Base-by-base conservation (phyloP, 2,329 filamentous ascomycete genomes). In the Leptodontidium sp. region DNA sequence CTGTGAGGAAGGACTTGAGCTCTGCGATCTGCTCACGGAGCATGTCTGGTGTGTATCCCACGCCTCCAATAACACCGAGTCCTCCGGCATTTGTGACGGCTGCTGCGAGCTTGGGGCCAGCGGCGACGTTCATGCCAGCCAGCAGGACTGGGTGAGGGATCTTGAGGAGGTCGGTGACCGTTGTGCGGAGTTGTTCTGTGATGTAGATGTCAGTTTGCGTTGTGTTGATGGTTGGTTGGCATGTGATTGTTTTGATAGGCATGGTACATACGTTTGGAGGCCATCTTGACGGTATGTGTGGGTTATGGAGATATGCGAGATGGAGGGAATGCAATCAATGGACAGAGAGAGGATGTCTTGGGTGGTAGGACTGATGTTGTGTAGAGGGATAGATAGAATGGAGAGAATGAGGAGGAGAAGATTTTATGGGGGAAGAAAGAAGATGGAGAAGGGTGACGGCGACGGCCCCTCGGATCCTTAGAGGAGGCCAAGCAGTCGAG, bases 81-180 rank as follows among this genome's bases (percentile, higher is more conserved):
- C 96, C 96, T 75, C 96, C 96, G 64, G 96, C 96, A 82, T 99
- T 98, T 75, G 95, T 97, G 76, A 99, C 96, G 52, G 96, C 96
- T 43, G 96, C 96, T 64, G 96, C 96, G 78, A 99, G 90, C 87
- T 94, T 97, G 66, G 96, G 96, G 62, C 96, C 96, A 69, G 96
- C 96, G 67, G 96, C 96, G 72, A 98, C 96, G 87, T 99, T 98
- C 96, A 99, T 99, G 81, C 96, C 96, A 76, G 96, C 96, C 71
- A 99, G 90, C 78, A 99, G 85, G 79, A 99, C 86, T 68, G 96
- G 96, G 84, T 99, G 96, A 81, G 97, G 93, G 88, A 99, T 98
- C 86, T 93, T 93, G 84, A 99, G 92, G 73, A 98, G 92, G 88
- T 98, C 95, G 76, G 96, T 99, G 78, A 94, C 86, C 75, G 93